Evolutionary conservation across 768 basidiomycete genomes (phyloP).

Genomic region (Mycena belliarum): DNA sequence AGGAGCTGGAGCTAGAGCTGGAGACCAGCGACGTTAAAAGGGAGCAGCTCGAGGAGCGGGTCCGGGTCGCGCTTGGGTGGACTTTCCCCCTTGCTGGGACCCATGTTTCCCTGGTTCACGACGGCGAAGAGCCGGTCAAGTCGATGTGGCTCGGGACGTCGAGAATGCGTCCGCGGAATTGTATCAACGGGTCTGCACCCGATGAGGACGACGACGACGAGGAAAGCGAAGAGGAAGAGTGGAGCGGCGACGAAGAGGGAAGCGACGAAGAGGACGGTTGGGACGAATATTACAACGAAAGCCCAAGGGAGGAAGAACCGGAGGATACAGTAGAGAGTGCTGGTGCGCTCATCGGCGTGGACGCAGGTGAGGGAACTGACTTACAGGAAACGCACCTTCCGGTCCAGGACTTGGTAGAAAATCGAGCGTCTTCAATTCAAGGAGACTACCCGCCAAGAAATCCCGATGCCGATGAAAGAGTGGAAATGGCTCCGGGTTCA

Average conservation of each 20-base stretch:
- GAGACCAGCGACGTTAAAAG: conserved; percentile 26
- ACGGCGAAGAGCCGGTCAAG: neutral
- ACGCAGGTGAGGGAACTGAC: too few relatives aligned
- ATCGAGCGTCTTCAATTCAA: neutral
- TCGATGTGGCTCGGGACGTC: conserved; percentile 9
- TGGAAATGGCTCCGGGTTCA: too few relatives aligned
- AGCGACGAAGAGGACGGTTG: neutral
- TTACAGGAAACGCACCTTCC: too few relatives aligned
- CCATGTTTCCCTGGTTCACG: conserved; percentile 3
- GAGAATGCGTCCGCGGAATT: conserved; percentile 2
- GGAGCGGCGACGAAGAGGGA: too few relatives aligned
- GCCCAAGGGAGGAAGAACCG: neutral
- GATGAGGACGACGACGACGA: neutral
- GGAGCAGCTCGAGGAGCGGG: conserved; percentile 22
- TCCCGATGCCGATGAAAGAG: too few relatives aligned
- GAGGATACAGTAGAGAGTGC: too few relatives aligned
- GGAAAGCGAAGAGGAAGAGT: neutral
- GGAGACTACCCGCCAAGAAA: too few relatives aligned
- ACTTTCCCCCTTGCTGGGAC: conserved; percentile 1
- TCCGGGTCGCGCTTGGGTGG: conserved; percentile 7
- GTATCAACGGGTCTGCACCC: too few relatives aligned
- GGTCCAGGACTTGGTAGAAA: neutral
- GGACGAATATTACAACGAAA: neutral
- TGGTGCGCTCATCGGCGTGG: too few relatives aligned
- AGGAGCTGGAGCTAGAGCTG: conserved; percentile 26